These are phyloP conservation scores for Hemisphaericaspora subhashii DNA, from an alignment of 1,139 yeast genomes.

Conservation along the genomic window DNA sequence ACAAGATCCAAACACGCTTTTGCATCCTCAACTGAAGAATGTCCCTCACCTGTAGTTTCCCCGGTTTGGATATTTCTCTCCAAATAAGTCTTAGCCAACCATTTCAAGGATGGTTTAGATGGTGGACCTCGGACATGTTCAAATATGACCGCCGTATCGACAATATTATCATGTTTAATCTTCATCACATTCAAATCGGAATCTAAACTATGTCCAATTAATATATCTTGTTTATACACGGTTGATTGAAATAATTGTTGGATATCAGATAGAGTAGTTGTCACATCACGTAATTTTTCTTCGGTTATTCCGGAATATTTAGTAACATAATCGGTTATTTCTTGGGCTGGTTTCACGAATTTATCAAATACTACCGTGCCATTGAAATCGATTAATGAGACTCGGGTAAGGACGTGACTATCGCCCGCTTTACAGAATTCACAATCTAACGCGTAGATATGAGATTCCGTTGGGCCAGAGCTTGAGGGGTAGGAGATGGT, in stretches of 20 bases:
- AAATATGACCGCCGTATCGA: slow-evolving; percentile 66
- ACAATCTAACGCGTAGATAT: slow-evolving; percentile 82
- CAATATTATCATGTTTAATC: slow-evolving; percentile 60
- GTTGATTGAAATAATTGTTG: slow-evolving; percentile 53
- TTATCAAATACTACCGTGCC: slow-evolving; percentile 64
- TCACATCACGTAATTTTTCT: slow-evolving; percentile 59
- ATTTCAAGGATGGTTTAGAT: slow-evolving; percentile 71
- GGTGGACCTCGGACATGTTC: slow-evolving; percentile 83
- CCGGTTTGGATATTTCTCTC: slow-evolving; percentile 60
- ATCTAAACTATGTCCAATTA: slow-evolving; percentile 75
- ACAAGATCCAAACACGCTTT: slow-evolving; percentile 75
- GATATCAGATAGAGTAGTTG: slow-evolving; percentile 65
- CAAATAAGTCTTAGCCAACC: slow-evolving; percentile 59
- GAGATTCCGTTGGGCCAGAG: slow-evolving; percentile 39
- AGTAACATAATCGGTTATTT: slow-evolving; percentile 78
- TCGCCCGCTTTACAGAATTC: slow-evolving; percentile 76
- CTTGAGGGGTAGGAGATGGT: no score
- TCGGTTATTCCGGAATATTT: slow-evolving; percentile 84
- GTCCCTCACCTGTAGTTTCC: slow-evolving; percentile 58
- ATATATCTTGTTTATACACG: slow-evolving; percentile 49
- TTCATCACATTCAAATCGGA: slow-evolving; percentile 63
- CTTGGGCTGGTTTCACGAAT: slow-evolving; percentile 72
- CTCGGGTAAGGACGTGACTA: slow-evolving; percentile 73
- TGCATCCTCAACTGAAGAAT: slow-evolving; percentile 87
- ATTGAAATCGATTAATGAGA: slow-evolving; percentile 68